Conservation (phyloP, 192 early-diverging fungal genomes). For the Podila clonocystis region DNA sequence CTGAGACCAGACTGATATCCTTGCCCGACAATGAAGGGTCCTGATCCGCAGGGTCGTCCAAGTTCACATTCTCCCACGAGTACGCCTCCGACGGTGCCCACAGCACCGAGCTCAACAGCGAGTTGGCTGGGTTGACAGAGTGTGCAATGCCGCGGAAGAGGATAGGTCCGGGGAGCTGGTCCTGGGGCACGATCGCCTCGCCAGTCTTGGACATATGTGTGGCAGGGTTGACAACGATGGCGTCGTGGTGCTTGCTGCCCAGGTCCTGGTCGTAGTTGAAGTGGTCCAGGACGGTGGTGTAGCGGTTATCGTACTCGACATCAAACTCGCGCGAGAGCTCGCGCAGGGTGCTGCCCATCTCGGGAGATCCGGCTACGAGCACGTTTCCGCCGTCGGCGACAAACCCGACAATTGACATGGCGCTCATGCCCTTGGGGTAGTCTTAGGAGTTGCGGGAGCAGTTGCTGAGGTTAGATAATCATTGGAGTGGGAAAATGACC, state of each 20-base stretch:
- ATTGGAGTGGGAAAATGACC: too few relatives aligned
- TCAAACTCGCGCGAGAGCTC: conserved; percentile 93
- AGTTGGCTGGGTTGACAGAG: conserved; percentile 65
- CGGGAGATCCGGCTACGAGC: conserved; percentile 73
- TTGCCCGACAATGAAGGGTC: conserved; percentile 63
- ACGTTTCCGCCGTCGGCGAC: conserved; percentile 93
- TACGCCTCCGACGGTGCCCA: conserved; percentile 73
- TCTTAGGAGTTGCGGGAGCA: conserved; percentile 19
- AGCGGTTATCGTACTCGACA: conserved; percentile 81
- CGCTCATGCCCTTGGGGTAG: conserved; percentile 60
- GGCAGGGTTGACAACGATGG: conserved; percentile 61
- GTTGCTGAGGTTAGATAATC: neutral
- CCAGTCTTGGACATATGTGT: conserved; percentile 51
- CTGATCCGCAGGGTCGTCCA: conserved; percentile 49
- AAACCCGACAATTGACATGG: conserved; percentile 80
- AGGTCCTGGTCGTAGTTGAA: conserved; percentile 58
- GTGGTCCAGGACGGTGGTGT: conserved; percentile 79
- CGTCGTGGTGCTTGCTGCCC: conserved; percentile 58
- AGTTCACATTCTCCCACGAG: conserved; percentile 61
- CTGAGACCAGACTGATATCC: conserved; percentile 77
- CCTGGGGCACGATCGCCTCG: conserved; percentile 52
- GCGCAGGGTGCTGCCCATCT: conserved; percentile 73
- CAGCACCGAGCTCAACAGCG: conserved; percentile 67
- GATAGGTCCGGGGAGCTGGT: conserved; percentile 58
- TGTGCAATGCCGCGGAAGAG: conserved; percentile 86